These are phyloP conservation scores for Graphilbum ipis-grandicollis DNA, from an alignment of 2,329 filamentous ascomycete genomes.

Conservation along the genomic window DNA sequence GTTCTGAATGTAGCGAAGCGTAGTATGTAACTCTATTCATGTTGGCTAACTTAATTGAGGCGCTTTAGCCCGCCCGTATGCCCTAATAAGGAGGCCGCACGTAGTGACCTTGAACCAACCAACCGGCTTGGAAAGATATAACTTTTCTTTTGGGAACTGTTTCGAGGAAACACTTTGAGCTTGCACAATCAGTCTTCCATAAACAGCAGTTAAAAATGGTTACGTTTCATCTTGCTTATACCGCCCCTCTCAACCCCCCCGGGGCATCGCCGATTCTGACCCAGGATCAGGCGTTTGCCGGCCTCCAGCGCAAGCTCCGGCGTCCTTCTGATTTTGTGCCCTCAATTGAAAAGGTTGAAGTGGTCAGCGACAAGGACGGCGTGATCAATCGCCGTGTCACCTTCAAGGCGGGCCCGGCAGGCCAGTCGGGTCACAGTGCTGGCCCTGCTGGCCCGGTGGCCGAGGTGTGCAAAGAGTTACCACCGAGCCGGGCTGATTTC, in stretches of 20 bases:
- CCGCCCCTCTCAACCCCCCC: slow-evolving; percentile 16
- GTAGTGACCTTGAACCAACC: no score
- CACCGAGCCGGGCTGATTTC: slow-evolving; percentile 16
- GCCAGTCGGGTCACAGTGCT: neutral
- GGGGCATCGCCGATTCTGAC: slow-evolving; percentile 12
- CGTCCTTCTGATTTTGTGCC: slow-evolving; percentile 17
- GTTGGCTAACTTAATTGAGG: no score
- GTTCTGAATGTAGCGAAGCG: no score
- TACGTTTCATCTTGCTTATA: slow-evolving; percentile 14
- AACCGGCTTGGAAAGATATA: no score
- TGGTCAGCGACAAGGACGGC: slow-evolving; percentile 12
- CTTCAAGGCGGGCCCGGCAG: slow-evolving; percentile 5
- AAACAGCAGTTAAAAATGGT: slow-evolving; percentile 17
- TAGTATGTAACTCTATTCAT: no score
- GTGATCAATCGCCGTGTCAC: slow-evolving; percentile 7
- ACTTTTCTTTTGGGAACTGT: no score
- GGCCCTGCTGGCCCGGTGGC: slow-evolving; percentile 5
- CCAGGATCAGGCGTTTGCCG: slow-evolving; percentile 15
- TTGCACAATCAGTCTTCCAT: no score
- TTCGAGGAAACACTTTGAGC: no score
- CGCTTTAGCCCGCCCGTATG: no score
- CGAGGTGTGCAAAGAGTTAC: slow-evolving; percentile 15
- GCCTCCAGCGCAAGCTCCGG: slow-evolving; percentile 17
- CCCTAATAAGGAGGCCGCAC: no score
- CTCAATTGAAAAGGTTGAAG: slow-evolving; percentile 13